phyloP scores from a whole-genome alignment of 805 yeast genomes.

The Hanseniaspora vineae region DNA sequence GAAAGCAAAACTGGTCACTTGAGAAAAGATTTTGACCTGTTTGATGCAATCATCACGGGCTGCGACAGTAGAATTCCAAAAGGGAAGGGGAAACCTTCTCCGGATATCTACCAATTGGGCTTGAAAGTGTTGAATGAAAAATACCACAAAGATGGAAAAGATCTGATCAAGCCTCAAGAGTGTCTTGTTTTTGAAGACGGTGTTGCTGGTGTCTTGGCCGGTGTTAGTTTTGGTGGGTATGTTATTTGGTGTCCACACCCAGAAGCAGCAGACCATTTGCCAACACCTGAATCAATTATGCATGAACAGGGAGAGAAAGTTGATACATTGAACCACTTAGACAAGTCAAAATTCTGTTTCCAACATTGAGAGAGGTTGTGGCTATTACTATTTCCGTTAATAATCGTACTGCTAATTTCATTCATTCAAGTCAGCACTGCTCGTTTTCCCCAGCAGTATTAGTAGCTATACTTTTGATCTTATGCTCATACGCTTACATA shows the following conservation, averaged over 20 bases:
- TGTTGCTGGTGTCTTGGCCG: conserved; percentile 79
- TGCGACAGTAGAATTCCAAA: conserved; percentile 73
- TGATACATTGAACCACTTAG: neutral
- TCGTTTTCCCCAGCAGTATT: too few relatives aligned
- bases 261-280: conserved; percentile 48
- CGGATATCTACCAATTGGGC: conserved; percentile 86
- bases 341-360: neutral
- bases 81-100: conserved; percentile 88
- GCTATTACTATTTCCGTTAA: too few relatives aligned
- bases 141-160: conserved; percentile 13
- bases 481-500: too few relatives aligned
- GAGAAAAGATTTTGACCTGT: conserved; percentile 45
- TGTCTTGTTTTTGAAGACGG: conserved; percentile 94
- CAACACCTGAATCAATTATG: conserved; percentile 37
- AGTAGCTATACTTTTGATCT: too few relatives aligned
- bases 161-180: conserved; percentile 52
- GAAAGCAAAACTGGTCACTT: conserved; percentile 63
- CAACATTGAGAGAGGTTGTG: neutral
- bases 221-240: conserved; percentile 65
- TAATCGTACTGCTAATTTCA: neutral
- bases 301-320: conserved; percentile 25
- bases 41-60: conserved; percentile 71
- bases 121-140: conserved; percentile 57
- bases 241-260: conserved; percentile 95
- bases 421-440: neutral